These are phyloP conservation scores for Cercospora beticola DNA, from an alignment of 2,329 filamentous ascomycete genomes.

Conservation along the genomic window DNA sequence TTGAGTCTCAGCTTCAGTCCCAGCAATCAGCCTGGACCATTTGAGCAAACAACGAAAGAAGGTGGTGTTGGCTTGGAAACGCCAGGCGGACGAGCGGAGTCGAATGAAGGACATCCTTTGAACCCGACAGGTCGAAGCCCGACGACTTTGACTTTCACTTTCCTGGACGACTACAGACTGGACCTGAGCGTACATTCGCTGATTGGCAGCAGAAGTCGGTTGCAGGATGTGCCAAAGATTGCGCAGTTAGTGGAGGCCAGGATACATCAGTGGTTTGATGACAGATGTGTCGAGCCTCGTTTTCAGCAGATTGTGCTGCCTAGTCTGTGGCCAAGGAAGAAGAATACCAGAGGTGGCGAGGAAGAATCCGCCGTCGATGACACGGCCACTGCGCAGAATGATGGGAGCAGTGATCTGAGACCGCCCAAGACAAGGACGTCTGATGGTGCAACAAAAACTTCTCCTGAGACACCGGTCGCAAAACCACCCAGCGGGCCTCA, in stretches of 20 bases:
- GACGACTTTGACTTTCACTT: conserved; percentile 92
- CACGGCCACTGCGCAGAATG: conserved; percentile 14
- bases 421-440: conserved; percentile 19
- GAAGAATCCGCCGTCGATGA: conserved; percentile 52
- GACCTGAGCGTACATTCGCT: conserved; percentile 80
- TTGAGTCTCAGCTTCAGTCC: conserved; percentile 92
- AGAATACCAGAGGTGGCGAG: conserved; percentile 74
- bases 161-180: conserved; percentile 81
- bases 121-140: conserved; percentile 46
- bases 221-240: conserved; percentile 87
- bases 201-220: conserved; percentile 72
- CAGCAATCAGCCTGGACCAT: conserved; percentile 43
- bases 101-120: conserved; percentile 37
- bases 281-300: conserved; percentile 78
- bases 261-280: conserved; percentile 84
- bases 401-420: conserved; percentile 20
- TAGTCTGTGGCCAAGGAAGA: conserved; percentile 79
- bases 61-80: conserved; percentile 5
- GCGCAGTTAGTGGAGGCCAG: conserved; percentile 78
- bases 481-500: conserved; percentile 18
- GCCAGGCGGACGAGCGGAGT: conserved; percentile 27
- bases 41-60: conserved; percentile 28
- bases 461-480: conserved; percentile 2
- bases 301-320: conserved; percentile 86
- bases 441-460: conserved; percentile 7